These are phyloP conservation scores for Ceratobasidium sp. DNA, from an alignment of 1,284 basidiomycete genomes.

Conservation along the genomic window DNA sequence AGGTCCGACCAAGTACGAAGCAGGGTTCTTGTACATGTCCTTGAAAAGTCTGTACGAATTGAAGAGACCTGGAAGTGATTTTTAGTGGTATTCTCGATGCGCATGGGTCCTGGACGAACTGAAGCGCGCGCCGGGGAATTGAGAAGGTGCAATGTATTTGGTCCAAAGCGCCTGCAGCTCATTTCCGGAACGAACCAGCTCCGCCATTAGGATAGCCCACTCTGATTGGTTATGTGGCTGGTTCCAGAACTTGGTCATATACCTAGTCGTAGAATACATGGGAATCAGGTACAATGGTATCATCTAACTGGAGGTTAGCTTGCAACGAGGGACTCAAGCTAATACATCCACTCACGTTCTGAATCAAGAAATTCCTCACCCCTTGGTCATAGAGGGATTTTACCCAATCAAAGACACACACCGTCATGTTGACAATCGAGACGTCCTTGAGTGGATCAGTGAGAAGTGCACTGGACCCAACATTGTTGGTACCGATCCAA, in stretches of 20 bases:
- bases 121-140: slow-evolving; percentile 58
- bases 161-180: slow-evolving; percentile 58
- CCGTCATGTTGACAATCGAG: slow-evolving; percentile 61
- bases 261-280: slow-evolving; percentile 58
- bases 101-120: slow-evolving; percentile 53
- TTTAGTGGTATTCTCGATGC: slow-evolving; percentile 57
- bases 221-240: slow-evolving; percentile 57
- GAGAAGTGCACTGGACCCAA: slow-evolving; percentile 59
- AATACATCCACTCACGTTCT: slow-evolving; percentile 56
- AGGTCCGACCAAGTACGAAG: slow-evolving; percentile 69
- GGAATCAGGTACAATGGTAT: slow-evolving; percentile 56
- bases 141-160: slow-evolving; percentile 54
- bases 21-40: slow-evolving; percentile 66
- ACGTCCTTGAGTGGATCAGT: slow-evolving; percentile 60
- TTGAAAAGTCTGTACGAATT: slow-evolving; percentile 63
- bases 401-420: slow-evolving; percentile 64
- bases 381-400: slow-evolving; percentile 60
- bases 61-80: slow-evolving; percentile 54
- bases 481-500: slow-evolving; percentile 42
- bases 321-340: too few species aligned
- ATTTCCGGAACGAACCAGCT: slow-evolving; percentile 58
- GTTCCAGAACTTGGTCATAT: slow-evolving; percentile 59
- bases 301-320: slow-evolving; percentile 53
- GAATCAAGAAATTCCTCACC: slow-evolving; percentile 64
- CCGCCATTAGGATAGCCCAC: slow-evolving; percentile 60